These are phyloP conservation scores for Coemansia sp. DNA, from an alignment of 192 early-diverging fungal species.

Conservation along the genomic window DNA sequence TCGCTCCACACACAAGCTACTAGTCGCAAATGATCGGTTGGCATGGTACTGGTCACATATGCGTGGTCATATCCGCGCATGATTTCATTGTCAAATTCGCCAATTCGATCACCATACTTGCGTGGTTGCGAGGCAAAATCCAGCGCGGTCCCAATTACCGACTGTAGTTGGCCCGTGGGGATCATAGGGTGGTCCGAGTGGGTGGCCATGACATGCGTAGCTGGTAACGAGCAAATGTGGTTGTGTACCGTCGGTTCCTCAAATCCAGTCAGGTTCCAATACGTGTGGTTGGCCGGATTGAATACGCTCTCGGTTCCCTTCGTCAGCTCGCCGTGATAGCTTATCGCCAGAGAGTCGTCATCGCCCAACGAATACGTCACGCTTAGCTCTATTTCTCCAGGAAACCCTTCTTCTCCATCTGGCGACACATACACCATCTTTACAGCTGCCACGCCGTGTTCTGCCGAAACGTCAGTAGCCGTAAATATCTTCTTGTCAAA, in stretches of 20 bases:
- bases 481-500: conserved; percentile 78
- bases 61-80: conserved; percentile 83
- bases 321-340: conserved; percentile 53
- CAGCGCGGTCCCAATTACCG: conserved; percentile 35
- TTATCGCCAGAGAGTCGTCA: conserved; percentile 58
- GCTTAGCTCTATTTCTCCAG: conserved; percentile 64
- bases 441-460: conserved; percentile 28
- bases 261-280: conserved; percentile 86
- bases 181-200: conserved; percentile 62
- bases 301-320: conserved; percentile 63
- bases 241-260: conserved; percentile 57
- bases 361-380: conserved; percentile 67
- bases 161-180: conserved; percentile 72
- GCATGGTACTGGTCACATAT: conserved; percentile 55
- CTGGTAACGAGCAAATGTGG: conserved; percentile 60
- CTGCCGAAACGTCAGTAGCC: conserved; percentile 25
- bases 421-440: conserved; percentile 62
- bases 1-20: conserved; percentile 60
- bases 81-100: conserved; percentile 56
- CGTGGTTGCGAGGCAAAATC: conserved; percentile 67
- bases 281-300: conserved; percentile 86
- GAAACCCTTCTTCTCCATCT: conserved; percentile 82
- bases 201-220: conserved; percentile 58
- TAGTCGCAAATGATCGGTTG: conserved; percentile 31
- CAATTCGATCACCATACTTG: conserved; percentile 59